These are phyloP conservation scores for Fusarium sp. DNA, from an alignment of 2,329 filamentous ascomycete genomes.

Conservation along the genomic window DNA sequence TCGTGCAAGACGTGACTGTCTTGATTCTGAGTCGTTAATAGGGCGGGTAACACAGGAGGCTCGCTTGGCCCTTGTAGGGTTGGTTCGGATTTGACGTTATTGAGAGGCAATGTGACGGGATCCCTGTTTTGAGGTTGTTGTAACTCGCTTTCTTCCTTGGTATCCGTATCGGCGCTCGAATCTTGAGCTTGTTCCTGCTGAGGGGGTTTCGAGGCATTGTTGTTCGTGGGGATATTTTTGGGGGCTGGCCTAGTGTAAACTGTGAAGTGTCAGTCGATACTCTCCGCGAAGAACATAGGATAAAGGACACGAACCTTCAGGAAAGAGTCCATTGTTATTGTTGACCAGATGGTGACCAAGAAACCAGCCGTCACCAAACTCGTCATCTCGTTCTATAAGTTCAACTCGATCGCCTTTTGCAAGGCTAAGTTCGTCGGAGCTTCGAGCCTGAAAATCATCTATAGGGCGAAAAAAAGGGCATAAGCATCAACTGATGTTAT, in stretches of 20 bases:
- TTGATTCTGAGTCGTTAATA: constrained; percentile 61
- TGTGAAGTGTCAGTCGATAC: constrained; percentile 51
- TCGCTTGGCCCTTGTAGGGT: constrained; percentile 44
- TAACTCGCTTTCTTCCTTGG: constrained; percentile 51
- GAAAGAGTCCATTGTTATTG: constrained; percentile 82
- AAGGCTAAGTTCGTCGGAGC: constrained; percentile 91
- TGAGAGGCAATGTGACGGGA: constrained; percentile 61
- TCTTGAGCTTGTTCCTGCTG: constrained; percentile 51
- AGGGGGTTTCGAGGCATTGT: constrained; percentile 50
- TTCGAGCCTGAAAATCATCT: constrained; percentile 95
- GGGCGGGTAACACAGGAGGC: constrained; percentile 44
- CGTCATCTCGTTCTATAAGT: constrained; percentile 86
- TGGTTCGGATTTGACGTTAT: constrained; percentile 55
- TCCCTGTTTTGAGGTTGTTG: constrained; percentile 53
- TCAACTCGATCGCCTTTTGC: constrained; percentile 87
- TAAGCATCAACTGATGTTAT: constrained; percentile 16
- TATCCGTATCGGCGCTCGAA: constrained; percentile 39
- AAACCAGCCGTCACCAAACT: constrained; percentile 91
- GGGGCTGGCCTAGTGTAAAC: constrained; percentile 73
- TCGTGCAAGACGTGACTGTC: constrained; percentile 87
- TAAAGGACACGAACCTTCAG: constrained; percentile 73
- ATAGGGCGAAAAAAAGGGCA: constrained; percentile 24
- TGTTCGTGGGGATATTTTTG: constrained; percentile 55
- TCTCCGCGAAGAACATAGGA: constrained; percentile 23
- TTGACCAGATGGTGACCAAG: constrained; percentile 80